phyloP scores from a whole-genome alignment of 306 rosid genomes.

The Boehmeria nivea region DNA sequence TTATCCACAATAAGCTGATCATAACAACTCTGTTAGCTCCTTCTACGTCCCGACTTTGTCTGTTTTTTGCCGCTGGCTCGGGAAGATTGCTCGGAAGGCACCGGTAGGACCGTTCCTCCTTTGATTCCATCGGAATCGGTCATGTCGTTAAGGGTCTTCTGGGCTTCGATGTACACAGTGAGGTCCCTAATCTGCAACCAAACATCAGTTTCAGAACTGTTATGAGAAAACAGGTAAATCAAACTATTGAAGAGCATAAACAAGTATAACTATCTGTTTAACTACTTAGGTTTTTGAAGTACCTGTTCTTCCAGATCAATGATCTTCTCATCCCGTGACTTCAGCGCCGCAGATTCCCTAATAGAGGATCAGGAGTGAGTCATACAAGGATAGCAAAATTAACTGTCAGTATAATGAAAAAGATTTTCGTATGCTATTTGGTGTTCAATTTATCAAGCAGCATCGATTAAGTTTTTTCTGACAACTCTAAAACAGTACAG shows the following conservation, averaged over 20 bases:
- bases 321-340: slow-evolving; percentile 44
- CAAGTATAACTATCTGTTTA: background rate
- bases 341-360: slow-evolving; percentile 58
- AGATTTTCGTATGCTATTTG: no score
- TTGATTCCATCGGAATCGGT: slow-evolving; percentile 62
- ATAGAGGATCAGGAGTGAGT: slow-evolving; percentile 14
- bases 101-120: slow-evolving; percentile 74
- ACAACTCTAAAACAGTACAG: no score
- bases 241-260: slow-evolving; percentile 2
- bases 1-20: background rate
- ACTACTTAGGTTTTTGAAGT: slow-evolving; percentile 9
- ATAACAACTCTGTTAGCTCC: slow-evolving; percentile 39
- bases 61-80: slow-evolving; percentile 44
- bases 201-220: background rate
- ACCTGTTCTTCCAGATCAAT: slow-evolving; percentile 95
- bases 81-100: slow-evolving; percentile 62
- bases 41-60: slow-evolving; percentile 58
- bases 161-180: slow-evolving; percentile 65
- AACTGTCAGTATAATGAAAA: no score
- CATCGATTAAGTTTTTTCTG: no score
- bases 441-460: no score
- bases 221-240: background rate
- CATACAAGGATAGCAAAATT: no score
- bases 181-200: slow-evolving; percentile 76
- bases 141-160: slow-evolving; percentile 60